Evolutionary conservation across 192 early-diverging fungal species (phyloP).

Genomic region (Backusella parvicylindrica): DNA sequence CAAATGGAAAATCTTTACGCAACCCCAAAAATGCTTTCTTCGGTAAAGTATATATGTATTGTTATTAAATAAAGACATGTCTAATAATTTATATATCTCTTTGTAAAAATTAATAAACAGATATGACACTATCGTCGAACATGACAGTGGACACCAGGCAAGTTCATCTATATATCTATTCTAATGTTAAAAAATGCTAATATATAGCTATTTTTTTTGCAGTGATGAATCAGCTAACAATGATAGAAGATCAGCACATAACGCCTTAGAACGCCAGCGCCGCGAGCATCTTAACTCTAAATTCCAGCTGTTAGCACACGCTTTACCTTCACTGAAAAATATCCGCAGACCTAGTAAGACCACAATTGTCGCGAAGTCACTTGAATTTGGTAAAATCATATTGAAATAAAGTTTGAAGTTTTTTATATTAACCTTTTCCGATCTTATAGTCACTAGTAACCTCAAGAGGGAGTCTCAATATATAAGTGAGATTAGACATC

Average conservation of each 20-base stretch:
- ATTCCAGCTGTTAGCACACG: constrained; percentile 77
- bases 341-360: constrained; percentile 78
- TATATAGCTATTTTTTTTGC: not conserved
- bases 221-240: constrained; percentile 19
- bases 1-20: constrained; percentile 4
- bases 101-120: not conserved
- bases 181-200: not conserved
- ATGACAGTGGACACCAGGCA: constrained; percentile 5
- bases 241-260: constrained; percentile 73
- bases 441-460: not conserved
- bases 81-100: not conserved
- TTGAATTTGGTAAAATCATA: constrained; percentile 58
- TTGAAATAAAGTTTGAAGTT: not conserved
- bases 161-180: not conserved
- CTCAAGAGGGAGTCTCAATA: constrained; percentile 17
- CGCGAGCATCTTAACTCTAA: constrained; percentile 76
- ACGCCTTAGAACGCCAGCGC: constrained; percentile 76
- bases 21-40: constrained; percentile 6
- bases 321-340: constrained; percentile 65
- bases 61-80: not conserved
- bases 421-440: not conserved
- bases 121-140: not conserved
- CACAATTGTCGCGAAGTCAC: constrained; percentile 73
- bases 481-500: constrained; percentile 9
- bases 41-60: not conserved